Evolutionary conservation across 805 yeast species (phyloP), one percentile per base, ranked within the genome.

Genomic region (Monosporozyma unispora): DNA sequence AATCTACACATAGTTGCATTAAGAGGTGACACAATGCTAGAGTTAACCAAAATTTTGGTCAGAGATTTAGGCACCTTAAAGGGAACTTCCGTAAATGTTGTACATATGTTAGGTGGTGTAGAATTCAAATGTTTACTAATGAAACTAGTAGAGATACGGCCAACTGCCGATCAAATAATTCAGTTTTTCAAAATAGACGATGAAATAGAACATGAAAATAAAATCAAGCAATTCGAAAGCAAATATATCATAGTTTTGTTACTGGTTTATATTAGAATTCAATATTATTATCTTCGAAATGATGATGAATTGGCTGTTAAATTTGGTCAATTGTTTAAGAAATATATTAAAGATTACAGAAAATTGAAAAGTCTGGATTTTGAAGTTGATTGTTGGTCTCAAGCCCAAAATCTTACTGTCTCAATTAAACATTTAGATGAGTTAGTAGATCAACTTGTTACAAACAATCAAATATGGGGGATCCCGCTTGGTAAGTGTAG

Each of bases 121-220:
- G 67, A 63, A 39, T 66, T 66, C 40, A 63, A 61, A n/a, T 82
- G 95, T 59, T 72, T 95, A 43, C 64, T 88, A 31, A 78, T 87
- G 59, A 80, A 91, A 54, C 62, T 91, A 50, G 71, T 90, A 4
- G 95, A 91, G 63, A 65, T 93, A 16, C 79, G 79, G 53, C 97
- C 97, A 6, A 59, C 60, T 2, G 51, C 56, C 50, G 58, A 57
- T 2, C 68, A 66, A 50, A 12, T 66, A n/a, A 16, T 35, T 10
- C 33, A 43, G 2, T 33, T 66, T 0, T 57, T 74, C 10, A 85
- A 79, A 4, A 78, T 31, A 2, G 60, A 69, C 16, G 74, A 80
- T 48, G 74, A 78, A 53, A 66, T 84, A 11, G 63, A 63, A 8
- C 4, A 39, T 12, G 25, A 21, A 11, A 21, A 2, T 21, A 39